phyloP scores from a whole-genome alignment of 1,139 yeast genomes.

The Taiozyma onychis region DNA sequence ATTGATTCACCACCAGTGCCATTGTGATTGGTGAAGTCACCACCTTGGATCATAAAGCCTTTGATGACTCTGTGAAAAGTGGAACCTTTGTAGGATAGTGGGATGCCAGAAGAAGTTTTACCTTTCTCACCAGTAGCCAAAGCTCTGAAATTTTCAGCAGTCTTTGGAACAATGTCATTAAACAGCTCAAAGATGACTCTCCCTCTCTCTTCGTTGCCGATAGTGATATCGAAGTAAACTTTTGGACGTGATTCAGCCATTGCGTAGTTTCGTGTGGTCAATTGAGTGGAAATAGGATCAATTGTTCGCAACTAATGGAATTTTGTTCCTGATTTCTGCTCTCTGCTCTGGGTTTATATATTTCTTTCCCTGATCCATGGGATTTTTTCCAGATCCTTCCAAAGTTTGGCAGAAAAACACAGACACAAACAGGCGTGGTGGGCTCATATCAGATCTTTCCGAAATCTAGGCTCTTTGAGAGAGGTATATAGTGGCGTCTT shows the following conservation, averaged over 20 bases:
- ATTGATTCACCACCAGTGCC: conserved; percentile 96
- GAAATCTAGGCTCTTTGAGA: not conserved
- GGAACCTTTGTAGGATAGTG: conserved; percentile 71
- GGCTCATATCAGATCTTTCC: not conserved
- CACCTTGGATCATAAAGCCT: conserved; percentile 93
- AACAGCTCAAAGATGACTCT: conserved; percentile 72
- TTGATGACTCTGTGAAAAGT: conserved; percentile 90
- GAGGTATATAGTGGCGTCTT: not conserved
- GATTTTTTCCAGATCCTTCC: not conserved
- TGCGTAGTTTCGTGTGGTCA: not conserved
- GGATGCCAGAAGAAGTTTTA: conserved; percentile 52
- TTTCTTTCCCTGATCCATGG: not conserved
- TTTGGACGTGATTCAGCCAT: conserved; percentile 34
- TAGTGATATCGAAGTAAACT: conserved; percentile 71
- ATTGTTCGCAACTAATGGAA: not conserved
- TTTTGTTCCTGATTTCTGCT: too few relatives aligned
- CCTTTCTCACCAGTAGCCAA: conserved; percentile 92
- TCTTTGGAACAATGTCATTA: conserved; percentile 81
- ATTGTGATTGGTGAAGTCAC: conserved; percentile 84
- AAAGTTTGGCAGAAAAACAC: not conserved
- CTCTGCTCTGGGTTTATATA: not conserved
- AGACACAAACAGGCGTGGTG: not conserved
- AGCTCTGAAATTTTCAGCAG: conserved; percentile 89
- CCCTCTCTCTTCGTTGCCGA: conserved; percentile 62
- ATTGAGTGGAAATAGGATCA: not conserved